Evolutionary conservation across 2,329 filamentous ascomycete genomes (phyloP), one percentile per base, ranked within the genome.

Genomic region (Karstenula rhodostoma): DNA sequence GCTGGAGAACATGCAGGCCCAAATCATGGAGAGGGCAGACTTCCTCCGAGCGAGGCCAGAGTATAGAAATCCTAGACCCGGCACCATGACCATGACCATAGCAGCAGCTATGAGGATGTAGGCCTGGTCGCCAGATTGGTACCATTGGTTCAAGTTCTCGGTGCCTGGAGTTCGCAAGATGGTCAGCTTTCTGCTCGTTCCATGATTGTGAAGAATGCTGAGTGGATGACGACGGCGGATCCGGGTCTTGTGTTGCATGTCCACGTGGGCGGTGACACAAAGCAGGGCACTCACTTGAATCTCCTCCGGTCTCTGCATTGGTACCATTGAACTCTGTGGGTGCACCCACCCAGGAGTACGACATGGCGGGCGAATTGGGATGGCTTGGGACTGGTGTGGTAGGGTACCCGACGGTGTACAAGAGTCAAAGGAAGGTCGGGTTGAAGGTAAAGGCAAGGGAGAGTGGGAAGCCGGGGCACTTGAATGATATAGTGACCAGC

Each of bases 41-140:
- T 99, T 99, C 84, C 95, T 89, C 68, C 95, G 90, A n/a, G 95
- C 94, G 68, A 98, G 90, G 68, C 95, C 95, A 13, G 94, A 97
- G 83, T 99, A 99, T 67, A 99, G 88, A 81, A 99, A 97, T 58
- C 93, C 94, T 71, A 99, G 94, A 72, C 95, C 95, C 32, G 95
- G 95, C 32, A 98, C 85, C 95, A 98, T 99, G 81, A 97, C 82
- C 82, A 98, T 82, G 67, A 98, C 94, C 90, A 98, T 96, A 77
- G 92, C 94, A 62, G 94, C 87, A 62, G 91, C 86, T 72, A 98
- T 80, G 78, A 98, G 85, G 79, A 98, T 98, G 83, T 92, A 98
- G 77, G 94, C 92, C 82, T 94, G 90, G 80, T 99, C 95, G 73
- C 95, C 95, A 6, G 93, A 84, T 69, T 92, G 86, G 81, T 90